Base-by-base conservation (phyloP, 2,329 filamentous ascomycete genomes). In the Huntiella savannae region DNA sequence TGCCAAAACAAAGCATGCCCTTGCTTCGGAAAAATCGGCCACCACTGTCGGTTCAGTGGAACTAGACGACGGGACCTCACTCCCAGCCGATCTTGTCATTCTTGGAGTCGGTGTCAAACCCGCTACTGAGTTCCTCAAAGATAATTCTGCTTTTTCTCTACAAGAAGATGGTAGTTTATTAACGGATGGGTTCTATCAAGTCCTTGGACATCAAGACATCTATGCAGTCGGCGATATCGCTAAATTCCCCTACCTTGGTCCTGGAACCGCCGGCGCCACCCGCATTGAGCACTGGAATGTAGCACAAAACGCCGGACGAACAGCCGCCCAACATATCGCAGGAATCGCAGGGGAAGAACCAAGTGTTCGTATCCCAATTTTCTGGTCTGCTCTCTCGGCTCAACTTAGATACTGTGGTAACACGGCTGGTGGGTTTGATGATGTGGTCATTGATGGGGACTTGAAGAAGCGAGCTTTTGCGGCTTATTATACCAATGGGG, bases 251-350 rank as follows among this genome's bases (percentile, higher is more conserved):
- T 98, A 98, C 66, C 73, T 84, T 59, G 91, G 91, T 1, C 91
- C 91, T 0, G 86, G 83, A 17, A 71, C 80, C 12, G 84, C 82
- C 51, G 70, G 69, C 39, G 70, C 71, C 13, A 75, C 81, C 1
- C 79, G 91, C 52, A 95, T 96, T 57, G 91, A 98, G 68, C 91
- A 98, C 60, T 98, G 91, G 91, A 88, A 95, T 62, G 91, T 98
- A 2, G 91, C 91, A 4, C 91, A 96, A 58, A 95, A 96, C 57
- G 70, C 83, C 1, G 91, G 91, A 2, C 82, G 88, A 38, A 71
- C 73, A 17, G 88, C 81, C 1, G 91, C 86, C 1, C 69, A 69
- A 45, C 75, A 82, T 55, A 94, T 98, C 56, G 71, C 77, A 53
- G 68, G 80, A 55, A 72, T 79, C 0, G 68, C 70, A 51, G 68